Evolutionary conservation across 805 yeast species (phyloP), one percentile per base, ranked within the genome.

Genomic region (Naumovozyma dairenensis): DNA sequence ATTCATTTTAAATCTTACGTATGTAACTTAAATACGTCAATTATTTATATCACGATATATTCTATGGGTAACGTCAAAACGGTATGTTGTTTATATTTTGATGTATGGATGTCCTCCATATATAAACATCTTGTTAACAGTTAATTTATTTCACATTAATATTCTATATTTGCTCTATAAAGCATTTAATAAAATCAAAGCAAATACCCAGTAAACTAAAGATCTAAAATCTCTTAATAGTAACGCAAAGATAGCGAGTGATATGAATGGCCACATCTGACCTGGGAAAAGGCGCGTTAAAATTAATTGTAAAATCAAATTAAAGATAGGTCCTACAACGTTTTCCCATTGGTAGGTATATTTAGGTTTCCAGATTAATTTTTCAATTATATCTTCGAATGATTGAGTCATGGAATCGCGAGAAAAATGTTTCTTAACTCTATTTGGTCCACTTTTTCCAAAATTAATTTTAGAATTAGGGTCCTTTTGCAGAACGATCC

Each of bases 361-460:
- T 26, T 40, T 55, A 5, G 53, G 44, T 6, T 29, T 33, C 42
- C 51, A 46, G 21, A 56, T 36, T 17, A 58, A 45, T 20, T 42
- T 41, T 5, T 58, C 45, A 38, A 67, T 57, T 16, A 51, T 53
- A 18, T 51, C 48, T 38, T 64, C 66, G 37, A 66, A 60, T 1
- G 47, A 40, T 30, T 46, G 39, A 2, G 67, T 60, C 66, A 67
- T 62, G 3, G 63, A 67, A 8, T 47, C 45, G 26, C 62, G 49
- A 2, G 70, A 56, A 38, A 63, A 67, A 8, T 45, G 45, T 20
- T 50, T 37, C 26, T 48, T 37, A 2, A 62, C 45, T 42, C 62
- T 56, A 12, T 26, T 38, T 9, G 48, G 41, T 5, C 67, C 67
- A 42, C 55, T 60, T 8, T 21, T 25, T 5, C 28, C n/a, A 24